phyloP scores from a whole-genome alignment of 495 filamentous ascomycete species.

The Pyrenula aspistea region DNA sequence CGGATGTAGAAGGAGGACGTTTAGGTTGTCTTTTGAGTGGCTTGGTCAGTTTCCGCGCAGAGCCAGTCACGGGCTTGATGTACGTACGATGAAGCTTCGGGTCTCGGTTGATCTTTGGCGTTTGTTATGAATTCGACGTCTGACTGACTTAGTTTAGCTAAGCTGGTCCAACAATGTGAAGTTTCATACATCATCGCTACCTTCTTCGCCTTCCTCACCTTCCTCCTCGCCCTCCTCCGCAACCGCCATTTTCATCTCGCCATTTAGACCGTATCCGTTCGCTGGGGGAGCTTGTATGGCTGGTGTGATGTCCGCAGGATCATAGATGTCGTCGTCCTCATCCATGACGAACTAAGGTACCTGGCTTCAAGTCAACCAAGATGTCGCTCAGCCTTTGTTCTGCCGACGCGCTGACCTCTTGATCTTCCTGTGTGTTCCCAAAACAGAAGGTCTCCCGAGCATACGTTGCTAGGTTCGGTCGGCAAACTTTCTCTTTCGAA shows the following conservation, averaged over 20 bases:
- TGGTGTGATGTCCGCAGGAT: constrained; percentile 31
- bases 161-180: constrained; percentile 6
- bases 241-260: constrained; percentile 34
- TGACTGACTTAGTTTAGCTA: constrained; percentile 26
- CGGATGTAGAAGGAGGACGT: constrained; percentile 21
- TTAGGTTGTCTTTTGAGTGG: constrained; percentile 24
- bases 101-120: constrained; percentile 60
- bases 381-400: no score
- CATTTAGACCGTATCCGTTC: not conserved
- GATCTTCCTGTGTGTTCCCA: no score
- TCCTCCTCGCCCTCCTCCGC: constrained; percentile 64
- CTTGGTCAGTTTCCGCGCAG: constrained; percentile 32
- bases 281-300: constrained; percentile 9
- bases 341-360: no score
- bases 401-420: no score
- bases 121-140: constrained; percentile 95
- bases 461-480: no score
- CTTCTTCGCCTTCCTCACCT: constrained; percentile 56
- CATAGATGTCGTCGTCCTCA: constrained; percentile 44
- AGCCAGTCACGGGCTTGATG: constrained; percentile 8
- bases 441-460: no score
- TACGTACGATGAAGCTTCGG: constrained; percentile 48
- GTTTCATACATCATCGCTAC: constrained; percentile 22
- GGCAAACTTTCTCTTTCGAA: no score
- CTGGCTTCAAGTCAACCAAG: no score